Evolutionary conservation across 106 monocot genomes (phyloP).

Genomic region (Narthecium ossifragum): DNA sequence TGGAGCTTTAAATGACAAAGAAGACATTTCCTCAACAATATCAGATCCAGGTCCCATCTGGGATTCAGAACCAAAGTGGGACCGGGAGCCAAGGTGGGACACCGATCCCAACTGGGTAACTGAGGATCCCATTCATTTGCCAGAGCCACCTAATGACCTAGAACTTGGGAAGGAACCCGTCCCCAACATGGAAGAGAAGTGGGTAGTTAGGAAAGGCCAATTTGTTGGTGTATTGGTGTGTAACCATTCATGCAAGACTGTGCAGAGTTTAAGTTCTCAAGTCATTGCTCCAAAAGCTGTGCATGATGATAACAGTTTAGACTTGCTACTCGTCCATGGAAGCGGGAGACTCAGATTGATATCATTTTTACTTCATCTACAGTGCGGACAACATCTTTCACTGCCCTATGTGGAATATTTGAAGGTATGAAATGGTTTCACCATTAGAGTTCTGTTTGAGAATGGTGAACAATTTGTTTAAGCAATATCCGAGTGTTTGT

Average conservation of each 20-base stretch:
- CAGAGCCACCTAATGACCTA: slow-evolving; percentile 37
- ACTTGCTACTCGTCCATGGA: slow-evolving; percentile 79
- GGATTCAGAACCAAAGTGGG: slow-evolving; percentile 71
- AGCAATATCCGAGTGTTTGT: no score
- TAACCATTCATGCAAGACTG: slow-evolving; percentile 92
- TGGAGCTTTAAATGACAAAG: slow-evolving; percentile 53
- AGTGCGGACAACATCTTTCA: slow-evolving; percentile 73
- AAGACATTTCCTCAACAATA: slow-evolving; percentile 80
- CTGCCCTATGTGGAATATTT: slow-evolving; percentile 93
- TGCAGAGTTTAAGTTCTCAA: slow-evolving; percentile 78
- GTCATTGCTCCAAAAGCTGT: slow-evolving; percentile 81
- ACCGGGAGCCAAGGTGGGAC: slow-evolving; percentile 52
- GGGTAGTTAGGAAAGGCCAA: slow-evolving; percentile 71
- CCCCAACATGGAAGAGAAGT: slow-evolving; percentile 54
- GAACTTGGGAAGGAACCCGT: slow-evolving; percentile 34
- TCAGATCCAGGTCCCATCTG: slow-evolving; percentile 75
- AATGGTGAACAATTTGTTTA: no score
- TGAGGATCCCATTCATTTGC: slow-evolving; percentile 48
- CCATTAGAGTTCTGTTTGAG: no score
- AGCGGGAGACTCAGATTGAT: slow-evolving; percentile 71
- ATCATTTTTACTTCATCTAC: slow-evolving; percentile 60
- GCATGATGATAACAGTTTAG: slow-evolving; percentile 75
- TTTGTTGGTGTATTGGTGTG: slow-evolving; percentile 84
- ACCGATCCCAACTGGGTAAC: slow-evolving; percentile 34
- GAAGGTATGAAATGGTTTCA: slow-evolving; percentile 48